Base-by-base conservation (phyloP, 1,139 yeast species). In the Kodamaea derodonti region DNA sequence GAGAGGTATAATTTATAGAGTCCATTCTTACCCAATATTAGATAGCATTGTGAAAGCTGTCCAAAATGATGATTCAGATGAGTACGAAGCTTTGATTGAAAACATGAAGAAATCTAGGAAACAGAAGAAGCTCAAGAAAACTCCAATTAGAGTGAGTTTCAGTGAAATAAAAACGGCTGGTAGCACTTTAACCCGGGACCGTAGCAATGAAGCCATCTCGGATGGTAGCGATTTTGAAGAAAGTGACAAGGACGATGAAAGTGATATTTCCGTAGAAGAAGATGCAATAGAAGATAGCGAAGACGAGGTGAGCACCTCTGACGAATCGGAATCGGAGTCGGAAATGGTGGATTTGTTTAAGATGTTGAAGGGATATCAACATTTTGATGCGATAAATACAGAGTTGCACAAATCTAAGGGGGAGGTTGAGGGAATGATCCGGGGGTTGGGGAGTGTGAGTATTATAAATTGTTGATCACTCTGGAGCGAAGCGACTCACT, bases 1-100 rank as follows among this genome's bases (percentile, higher is more conserved):
- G 25, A 75, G 87, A 42, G 88, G 95, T 1, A 56, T 94, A 6
- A 81, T 94, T 13, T 88, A 88, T 54, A 62, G 97, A 34, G 85
- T 88, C 1, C 75, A 84, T 40, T 68, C 87, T 10, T 86, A 78
- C 51, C 97, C 97, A 0, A 62, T 87, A 2, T 57, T 70, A 41
- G 65, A 58, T 40, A 62, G 60, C 24, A 53, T 65, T 11, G 58
- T 58, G 11, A 59, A 58, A 38, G 62, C 65, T 18, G 61, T 62
- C 10, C 72, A 62, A 41, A 51, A 51, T 32, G 52, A 54, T 20
- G 60, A 56, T 34, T 47, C 44, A 27, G 58, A 51, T 24, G 62
- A 60, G 33, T 52, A 62, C 14, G 62, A 60, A 22, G 49, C 49
- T 14, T 39, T 66, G 17, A 46, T 65, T 10, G 56, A 54, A n/a